phyloP scores from a whole-genome alignment of 2,329 filamentous ascomycete genomes.

The Thelonectria rubi region DNA sequence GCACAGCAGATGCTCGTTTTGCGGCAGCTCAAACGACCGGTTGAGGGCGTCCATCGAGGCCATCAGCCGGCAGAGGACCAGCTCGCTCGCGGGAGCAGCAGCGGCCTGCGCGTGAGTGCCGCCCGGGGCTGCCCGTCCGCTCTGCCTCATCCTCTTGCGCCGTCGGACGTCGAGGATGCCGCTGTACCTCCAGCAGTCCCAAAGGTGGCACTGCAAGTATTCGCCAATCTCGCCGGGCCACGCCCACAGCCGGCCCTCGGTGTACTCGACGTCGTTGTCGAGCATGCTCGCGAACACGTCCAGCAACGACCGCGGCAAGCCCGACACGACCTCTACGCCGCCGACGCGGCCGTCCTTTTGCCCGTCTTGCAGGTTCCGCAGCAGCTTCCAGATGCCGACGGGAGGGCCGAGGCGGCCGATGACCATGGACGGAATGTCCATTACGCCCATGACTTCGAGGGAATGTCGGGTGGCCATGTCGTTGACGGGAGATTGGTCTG shows the following conservation, averaged over 20 bases:
- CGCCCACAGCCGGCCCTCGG: constrained; percentile 30
- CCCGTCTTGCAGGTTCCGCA: constrained; percentile 32
- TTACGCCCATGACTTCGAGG: constrained; percentile 36
- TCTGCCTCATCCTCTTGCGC: constrained; percentile 28
- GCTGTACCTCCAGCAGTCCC: constrained; percentile 38
- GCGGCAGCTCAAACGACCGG: constrained; percentile 32
- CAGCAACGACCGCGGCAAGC: constrained; percentile 32
- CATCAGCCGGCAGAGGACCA: constrained; percentile 36
- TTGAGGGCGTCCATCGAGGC: constrained; percentile 36
- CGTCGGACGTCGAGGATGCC: constrained; percentile 36
- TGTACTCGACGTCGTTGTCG: constrained; percentile 36
- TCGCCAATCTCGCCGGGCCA: constrained; percentile 38
- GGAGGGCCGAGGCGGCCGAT: constrained; percentile 28
- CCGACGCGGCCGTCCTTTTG: constrained; percentile 16
- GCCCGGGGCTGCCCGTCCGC: constrained; percentile 2
- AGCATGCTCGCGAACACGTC: constrained; percentile 32
- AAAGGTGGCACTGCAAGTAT: constrained; percentile 34
- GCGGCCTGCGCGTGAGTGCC: background rate
- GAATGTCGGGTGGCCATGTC: constrained; percentile 29
- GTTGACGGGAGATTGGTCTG: constrained; percentile 24
- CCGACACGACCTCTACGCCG: constrained; percentile 34
- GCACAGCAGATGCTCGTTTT: constrained; percentile 32
- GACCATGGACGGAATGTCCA: constrained; percentile 35
- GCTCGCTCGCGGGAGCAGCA: constrained; percentile 22
- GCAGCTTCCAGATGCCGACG: constrained; percentile 36